Evolutionary conservation across 2,329 filamentous ascomycete species (phyloP).

Genomic region (Cladosporium phlei): DNA sequence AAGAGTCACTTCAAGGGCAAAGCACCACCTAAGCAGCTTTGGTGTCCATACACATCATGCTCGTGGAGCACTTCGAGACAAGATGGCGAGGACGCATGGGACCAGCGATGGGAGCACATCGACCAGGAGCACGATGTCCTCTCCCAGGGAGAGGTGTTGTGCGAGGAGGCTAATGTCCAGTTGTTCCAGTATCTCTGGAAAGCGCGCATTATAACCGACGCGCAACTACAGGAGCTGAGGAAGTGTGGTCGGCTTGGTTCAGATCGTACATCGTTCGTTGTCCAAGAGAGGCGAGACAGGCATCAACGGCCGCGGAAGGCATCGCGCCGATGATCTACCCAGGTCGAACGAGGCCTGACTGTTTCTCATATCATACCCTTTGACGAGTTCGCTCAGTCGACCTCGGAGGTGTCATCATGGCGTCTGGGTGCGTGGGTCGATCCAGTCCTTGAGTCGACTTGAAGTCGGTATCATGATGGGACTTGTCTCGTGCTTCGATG

Average conservation of each 20-base stretch:
- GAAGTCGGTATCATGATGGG: no score
- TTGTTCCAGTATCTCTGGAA: conserved; percentile 19
- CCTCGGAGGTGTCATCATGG: no score
- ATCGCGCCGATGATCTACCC: no score
- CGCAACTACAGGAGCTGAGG: conserved; percentile 19
- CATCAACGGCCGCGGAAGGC: no score
- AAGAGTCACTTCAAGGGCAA: conserved; percentile 16
- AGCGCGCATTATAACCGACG: conserved; percentile 14
- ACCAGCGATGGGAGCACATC: conserved; percentile 17
- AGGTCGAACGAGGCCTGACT: no score
- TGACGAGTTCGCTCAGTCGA: no score
- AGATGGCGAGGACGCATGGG: conserved; percentile 19
- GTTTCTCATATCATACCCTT: no score
- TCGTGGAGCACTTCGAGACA: conserved; percentile 1
- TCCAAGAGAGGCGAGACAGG: neutral
- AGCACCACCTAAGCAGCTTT: conserved; percentile 13
- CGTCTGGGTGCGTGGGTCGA: no score
- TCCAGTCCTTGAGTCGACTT: no score
- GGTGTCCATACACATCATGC: conserved; percentile 20
- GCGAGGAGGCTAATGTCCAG: conserved; percentile 1
- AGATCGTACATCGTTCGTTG: neutral
- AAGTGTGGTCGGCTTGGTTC: conserved; percentile 13
- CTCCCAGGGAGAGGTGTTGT: neutral
- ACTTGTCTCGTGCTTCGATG: no score
- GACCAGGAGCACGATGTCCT: conserved; percentile 3